phyloP scores from a whole-genome alignment of 805 yeast species.

The Kuraishia molischiana region DNA sequence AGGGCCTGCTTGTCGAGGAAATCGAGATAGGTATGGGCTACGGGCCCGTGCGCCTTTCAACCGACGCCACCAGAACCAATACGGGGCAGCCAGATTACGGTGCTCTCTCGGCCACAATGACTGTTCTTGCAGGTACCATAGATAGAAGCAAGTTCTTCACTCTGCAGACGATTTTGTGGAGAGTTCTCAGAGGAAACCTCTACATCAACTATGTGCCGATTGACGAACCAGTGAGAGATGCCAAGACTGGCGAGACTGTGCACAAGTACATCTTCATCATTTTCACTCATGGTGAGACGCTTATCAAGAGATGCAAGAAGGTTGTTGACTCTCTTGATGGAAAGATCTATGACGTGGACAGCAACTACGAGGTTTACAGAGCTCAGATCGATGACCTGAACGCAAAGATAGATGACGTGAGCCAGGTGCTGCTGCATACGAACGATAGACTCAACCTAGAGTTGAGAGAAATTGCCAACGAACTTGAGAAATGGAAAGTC shows the following conservation, averaged over 20 bases:
- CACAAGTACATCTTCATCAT: slow-evolving; percentile 78
- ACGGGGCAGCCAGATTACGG: slow-evolving; percentile 28
- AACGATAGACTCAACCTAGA: slow-evolving; percentile 67
- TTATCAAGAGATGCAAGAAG: slow-evolving; percentile 60
- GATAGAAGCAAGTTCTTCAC: slow-evolving; percentile 57
- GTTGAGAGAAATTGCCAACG: slow-evolving; percentile 66
- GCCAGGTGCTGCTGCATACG: slow-evolving; percentile 51
- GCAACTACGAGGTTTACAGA: slow-evolving; percentile 28
- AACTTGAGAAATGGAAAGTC: slow-evolving; percentile 66
- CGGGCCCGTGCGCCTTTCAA: slow-evolving; percentile 11
- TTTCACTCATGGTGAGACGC: slow-evolving; percentile 80
- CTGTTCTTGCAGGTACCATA: slow-evolving; percentile 72
- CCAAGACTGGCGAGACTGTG: slow-evolving; percentile 40
- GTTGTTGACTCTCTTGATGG: slow-evolving; percentile 90
- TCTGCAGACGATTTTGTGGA: slow-evolving; percentile 81
- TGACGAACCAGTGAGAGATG: slow-evolving; percentile 54
- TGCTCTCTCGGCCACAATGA: slow-evolving; percentile 25
- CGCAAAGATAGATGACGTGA: slow-evolving; percentile 24
- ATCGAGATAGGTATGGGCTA: slow-evolving; percentile 13
- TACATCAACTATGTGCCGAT: slow-evolving; percentile 71
- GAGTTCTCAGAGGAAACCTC: slow-evolving; percentile 87
- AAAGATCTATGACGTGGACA: slow-evolving; percentile 50
- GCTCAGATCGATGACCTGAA: slow-evolving; percentile 42
- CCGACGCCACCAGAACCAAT: slow-evolving; percentile 3
- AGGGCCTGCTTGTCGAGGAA: slow-evolving; percentile 15